phyloP scores from a whole-genome alignment of 176 grass and related monocot genomes.

The Canna indica region DNA sequence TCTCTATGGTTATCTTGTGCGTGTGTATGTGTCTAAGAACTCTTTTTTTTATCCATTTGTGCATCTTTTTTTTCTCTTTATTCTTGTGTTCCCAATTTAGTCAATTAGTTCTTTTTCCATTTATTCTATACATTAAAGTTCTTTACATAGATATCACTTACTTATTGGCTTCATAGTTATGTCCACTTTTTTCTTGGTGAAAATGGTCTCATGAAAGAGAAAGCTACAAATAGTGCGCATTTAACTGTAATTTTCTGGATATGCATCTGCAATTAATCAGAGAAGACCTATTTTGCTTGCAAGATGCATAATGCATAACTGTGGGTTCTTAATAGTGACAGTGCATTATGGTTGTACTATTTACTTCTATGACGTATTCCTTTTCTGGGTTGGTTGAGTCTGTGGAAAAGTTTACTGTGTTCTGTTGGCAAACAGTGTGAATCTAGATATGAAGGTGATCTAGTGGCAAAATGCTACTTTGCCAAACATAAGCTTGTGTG shows the following conservation, averaged over 20 bases:
- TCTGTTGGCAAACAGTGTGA: constrained; percentile 9
- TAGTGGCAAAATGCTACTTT: constrained; percentile 21
- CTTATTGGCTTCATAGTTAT: not conserved
- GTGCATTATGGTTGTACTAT: not conserved
- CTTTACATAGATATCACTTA: not conserved
- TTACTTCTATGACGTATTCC: not conserved
- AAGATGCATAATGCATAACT: not conserved
- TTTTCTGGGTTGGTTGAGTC: not conserved
- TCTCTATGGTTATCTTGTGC: not conserved
- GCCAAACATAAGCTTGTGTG: constrained; percentile 18
- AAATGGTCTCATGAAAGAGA: not conserved
- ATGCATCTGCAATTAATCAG: not conserved
- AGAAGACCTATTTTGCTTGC: not conserved
- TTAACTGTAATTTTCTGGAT: not conserved
- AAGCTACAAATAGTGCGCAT: not conserved
- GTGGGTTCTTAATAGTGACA: not conserved
- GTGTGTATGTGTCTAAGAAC: not conserved
- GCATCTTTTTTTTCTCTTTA: not conserved
- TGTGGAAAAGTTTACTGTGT: not conserved
- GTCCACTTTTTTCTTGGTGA: not conserved
- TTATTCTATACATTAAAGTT: not conserved
- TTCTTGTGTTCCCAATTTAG: not conserved
- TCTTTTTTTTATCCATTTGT: not conserved
- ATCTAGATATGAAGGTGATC: constrained; percentile 17
- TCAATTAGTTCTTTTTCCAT: not conserved